A percentile compares a stretch with the other conserved stretches of the same genome.
Conservation (phyloP, 441 rosid species). For the Populus tomentosa region DNA sequence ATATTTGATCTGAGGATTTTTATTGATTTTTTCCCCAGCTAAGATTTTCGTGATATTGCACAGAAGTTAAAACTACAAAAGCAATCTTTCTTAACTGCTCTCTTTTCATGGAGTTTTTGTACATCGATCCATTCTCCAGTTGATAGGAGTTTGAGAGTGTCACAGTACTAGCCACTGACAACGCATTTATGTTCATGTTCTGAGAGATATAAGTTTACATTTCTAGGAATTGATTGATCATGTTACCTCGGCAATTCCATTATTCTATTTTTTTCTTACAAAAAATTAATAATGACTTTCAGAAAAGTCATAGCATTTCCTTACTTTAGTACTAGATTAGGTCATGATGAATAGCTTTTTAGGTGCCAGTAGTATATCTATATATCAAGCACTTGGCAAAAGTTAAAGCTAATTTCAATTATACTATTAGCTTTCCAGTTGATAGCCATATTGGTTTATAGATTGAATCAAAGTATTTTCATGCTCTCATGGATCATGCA, state of each 20-base stretch:
- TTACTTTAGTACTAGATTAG: slow-evolving; percentile 9
- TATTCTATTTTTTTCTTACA: slow-evolving; percentile 29
- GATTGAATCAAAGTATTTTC: neutral
- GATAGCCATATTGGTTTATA: neutral
- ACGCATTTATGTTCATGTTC: neutral
- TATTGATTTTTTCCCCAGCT: neutral
- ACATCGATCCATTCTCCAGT: neutral
- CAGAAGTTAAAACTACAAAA: too few relatives aligned
- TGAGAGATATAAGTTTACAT: neutral
- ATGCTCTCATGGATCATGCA: too few relatives aligned
- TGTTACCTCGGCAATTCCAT: neutral
- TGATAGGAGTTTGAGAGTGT: neutral
- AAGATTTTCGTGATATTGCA: too few relatives aligned
- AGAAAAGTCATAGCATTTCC: slow-evolving; percentile 21
- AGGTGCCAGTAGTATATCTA: neutral
- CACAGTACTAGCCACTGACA: neutral
- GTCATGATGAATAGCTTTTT: neutral
- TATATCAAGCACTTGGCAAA: neutral
- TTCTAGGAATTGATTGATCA: neutral
- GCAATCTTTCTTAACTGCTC: neutral
- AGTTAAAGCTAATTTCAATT: neutral
- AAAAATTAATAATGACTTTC: slow-evolving; percentile 25
- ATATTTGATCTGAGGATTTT: neutral
- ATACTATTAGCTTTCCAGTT: neutral
- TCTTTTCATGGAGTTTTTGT: neutral